Evolutionary conservation across 257 asterid genomes (phyloP).

Genomic region (Nicotiana obtusifolia): DNA sequence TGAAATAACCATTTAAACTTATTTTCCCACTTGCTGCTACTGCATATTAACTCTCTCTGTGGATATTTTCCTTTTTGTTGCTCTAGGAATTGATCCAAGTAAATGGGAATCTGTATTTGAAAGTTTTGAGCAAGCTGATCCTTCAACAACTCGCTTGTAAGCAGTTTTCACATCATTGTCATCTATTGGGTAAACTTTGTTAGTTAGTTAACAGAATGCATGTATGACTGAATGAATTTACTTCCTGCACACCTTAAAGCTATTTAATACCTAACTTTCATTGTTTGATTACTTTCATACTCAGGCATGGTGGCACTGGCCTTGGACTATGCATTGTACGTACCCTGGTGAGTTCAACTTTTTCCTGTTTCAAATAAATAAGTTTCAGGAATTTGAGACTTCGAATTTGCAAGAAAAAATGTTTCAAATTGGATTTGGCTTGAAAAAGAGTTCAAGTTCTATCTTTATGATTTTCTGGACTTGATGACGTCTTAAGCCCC

Average conservation of each 20-base stretch:
- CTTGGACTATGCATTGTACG: slow-evolving; percentile 92
- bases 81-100: slow-evolving; percentile 77
- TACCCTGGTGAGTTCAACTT: slow-evolving; percentile 64
- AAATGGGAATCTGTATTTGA: slow-evolving; percentile 97
- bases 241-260: background rate
- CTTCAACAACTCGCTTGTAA: slow-evolving; percentile 91
- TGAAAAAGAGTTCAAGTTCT: background rate
- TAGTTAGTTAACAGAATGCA: background rate
- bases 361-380: background rate
- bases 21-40: slow-evolving; percentile 8
- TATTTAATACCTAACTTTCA: background rate
- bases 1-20: slow-evolving; percentile 13
- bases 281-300: background rate
- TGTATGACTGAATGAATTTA: background rate
- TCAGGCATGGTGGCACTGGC: slow-evolving; percentile 98
- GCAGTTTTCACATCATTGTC: slow-evolving; percentile 19
- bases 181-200: background rate
- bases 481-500: background rate
- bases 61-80: slow-evolving; percentile 1
- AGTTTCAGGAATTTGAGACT: background rate
- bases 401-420: background rate
- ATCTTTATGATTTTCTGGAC: background rate
- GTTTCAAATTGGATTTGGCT: background rate
- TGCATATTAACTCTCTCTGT: background rate
- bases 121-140: slow-evolving; percentile 97